phyloP scores from a whole-genome alignment of 345 rosid genomes.

The Eucalyptus decipiens region DNA sequence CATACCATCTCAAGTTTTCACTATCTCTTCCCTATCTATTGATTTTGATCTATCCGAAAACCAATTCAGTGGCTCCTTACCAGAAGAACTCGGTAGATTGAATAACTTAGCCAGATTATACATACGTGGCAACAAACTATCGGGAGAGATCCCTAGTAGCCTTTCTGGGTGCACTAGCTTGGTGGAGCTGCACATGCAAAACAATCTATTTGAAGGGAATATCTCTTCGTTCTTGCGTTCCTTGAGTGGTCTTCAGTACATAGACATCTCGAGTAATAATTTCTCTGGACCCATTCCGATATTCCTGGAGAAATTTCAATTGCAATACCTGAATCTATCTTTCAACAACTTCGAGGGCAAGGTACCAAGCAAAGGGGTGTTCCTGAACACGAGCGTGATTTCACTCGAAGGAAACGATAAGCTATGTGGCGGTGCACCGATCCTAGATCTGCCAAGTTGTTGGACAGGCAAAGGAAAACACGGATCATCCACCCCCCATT shows the following conservation, averaged over 20 bases:
- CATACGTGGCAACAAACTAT: background rate
- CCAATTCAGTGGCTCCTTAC: background rate
- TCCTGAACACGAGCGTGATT: background rate
- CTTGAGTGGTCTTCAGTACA: background rate
- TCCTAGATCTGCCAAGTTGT: background rate
- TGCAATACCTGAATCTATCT: background rate
- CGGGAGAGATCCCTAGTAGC: background rate
- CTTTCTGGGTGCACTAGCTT: background rate
- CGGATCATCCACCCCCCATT: background rate
- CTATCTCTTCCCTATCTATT: background rate
- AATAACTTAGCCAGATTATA: background rate
- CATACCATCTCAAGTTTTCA: background rate
- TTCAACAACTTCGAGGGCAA: slow-evolving; percentile 4
- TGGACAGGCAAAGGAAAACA: background rate
- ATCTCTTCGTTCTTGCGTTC: background rate
- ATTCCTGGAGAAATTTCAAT: background rate
- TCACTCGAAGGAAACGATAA: background rate
- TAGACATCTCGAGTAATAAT: background rate
- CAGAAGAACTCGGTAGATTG: background rate
- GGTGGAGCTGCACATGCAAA: background rate
- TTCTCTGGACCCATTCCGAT: background rate
- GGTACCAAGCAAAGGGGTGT: slow-evolving; percentile 2
- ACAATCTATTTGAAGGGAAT: background rate
- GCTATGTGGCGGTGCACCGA: background rate
- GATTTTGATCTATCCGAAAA: background rate